Conservation (phyloP, 2,329 filamentous ascomycete genomes). For the Calonectria pteridis region DNA sequence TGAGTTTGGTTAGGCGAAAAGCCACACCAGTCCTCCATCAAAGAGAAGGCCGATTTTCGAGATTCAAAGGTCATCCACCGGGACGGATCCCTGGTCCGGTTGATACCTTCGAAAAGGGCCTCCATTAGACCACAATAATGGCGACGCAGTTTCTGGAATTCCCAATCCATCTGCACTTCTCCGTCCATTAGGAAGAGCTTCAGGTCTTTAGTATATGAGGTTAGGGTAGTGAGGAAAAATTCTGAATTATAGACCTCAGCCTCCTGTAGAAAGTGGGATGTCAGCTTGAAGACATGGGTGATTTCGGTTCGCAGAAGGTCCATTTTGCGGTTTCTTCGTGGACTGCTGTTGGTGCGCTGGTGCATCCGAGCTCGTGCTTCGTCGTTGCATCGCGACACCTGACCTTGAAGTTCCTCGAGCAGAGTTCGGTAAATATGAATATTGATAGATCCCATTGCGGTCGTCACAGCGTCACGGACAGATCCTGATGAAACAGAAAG, state of each 20-base stretch:
- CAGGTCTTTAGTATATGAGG: conserved; percentile 90
- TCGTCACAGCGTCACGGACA: conserved; percentile 90
- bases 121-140: conserved; percentile 97
- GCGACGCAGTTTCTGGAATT: conserved; percentile 89
- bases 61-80: conserved; percentile 99
- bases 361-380: conserved; percentile 90
- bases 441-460: conserved; percentile 94
- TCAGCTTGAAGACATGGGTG: conserved; percentile 95
- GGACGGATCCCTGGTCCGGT: conserved; percentile 84
- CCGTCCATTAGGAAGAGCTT: conserved; percentile 95
- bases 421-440: conserved; percentile 92
- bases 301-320: conserved; percentile 93
- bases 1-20: conserved; percentile 92
- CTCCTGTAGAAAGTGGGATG: conserved; percentile 87
- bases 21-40: conserved; percentile 99
- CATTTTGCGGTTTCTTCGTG: conserved; percentile 84
- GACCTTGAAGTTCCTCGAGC: conserved; percentile 89
- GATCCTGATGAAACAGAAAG: conserved; percentile 83
- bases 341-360: conserved; percentile 85
- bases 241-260: conserved; percentile 86
- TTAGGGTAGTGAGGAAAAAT: conserved; percentile 90
- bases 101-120: conserved; percentile 91
- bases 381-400: conserved; percentile 87
- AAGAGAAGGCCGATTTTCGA: conserved; percentile 90
- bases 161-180: conserved; percentile 94